Evolutionary conservation across 2,329 filamentous ascomycete species (phyloP), one percentile per base, ranked within the genome.

Genomic region (Exophiala spinifera): DNA sequence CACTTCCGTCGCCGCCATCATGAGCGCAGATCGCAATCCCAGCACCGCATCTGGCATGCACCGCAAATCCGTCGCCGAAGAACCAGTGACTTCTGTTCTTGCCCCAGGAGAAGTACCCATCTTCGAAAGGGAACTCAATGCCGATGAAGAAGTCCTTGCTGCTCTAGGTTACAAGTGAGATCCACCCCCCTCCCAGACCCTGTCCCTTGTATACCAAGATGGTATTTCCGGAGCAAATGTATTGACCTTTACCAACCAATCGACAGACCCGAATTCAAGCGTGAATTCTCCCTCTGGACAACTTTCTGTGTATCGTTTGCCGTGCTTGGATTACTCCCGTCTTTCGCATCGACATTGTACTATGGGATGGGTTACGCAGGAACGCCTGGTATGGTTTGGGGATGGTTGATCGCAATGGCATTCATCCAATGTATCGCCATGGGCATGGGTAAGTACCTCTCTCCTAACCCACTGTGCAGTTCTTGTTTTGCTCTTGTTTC

Each of bases 221-320:
- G 6, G 11, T 10, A 11, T 31, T 3, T 31, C 3, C 3, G 4
- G 28, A 31, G 28, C 11, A 31, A 10, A 11, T 31, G 28, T 31
- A 10, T 11, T 31, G 28, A 31, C 28, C 11, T 3, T 8, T 31
- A 3, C 8, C 3, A 31, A 31, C 10, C 28, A 31, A 23, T 25
- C 23, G 21, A 81, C 67, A 83, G 81, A 66, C 77, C 81, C 49
- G 81, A 84, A 64, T 84, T 84, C 72, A 84, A 83, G 71, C 78
- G 87, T 64, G 86, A 89, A 64, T 89, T 90, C 67, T 85, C 79
- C 1, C 73, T 88, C 13, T 89, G 85, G 79, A 87, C 86, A 4
- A 87, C 85, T 0, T 89, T 89, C 66, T 87, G 84, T 61, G 85
- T 89, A 37, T 85, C 80, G 51, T 89, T 89, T 67, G 85, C 87